Evolutionary conservation across 805 yeast species (phyloP).

Genomic region (Sugiyamaella chiloensis): DNA sequence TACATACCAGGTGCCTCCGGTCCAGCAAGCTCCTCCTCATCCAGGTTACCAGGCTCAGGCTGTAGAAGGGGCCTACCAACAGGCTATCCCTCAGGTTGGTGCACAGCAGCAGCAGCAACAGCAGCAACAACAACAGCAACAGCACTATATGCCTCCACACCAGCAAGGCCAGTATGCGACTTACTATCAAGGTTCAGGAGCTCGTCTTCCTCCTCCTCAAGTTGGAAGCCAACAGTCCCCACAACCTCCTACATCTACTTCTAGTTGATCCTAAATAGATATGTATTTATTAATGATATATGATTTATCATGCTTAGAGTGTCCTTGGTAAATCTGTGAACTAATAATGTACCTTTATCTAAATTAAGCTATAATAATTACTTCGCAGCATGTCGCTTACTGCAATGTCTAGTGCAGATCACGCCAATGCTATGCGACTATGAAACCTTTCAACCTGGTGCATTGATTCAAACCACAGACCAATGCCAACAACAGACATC

Average conservation of each 20-base stretch:
- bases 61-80: background rate
- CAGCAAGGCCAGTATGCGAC: constrained; percentile 3
- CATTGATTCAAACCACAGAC: constrained; percentile 5
- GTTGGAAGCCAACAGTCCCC: background rate
- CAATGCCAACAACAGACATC: too few species aligned
- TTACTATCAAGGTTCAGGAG: background rate
- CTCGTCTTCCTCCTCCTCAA: constrained; percentile 1
- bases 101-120: background rate
- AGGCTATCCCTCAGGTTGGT: background rate
- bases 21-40: background rate
- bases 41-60: background rate
- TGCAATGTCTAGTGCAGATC: constrained; percentile 1
- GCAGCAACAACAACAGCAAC: constrained; percentile 3
- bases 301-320: too few species aligned
- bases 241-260: constrained; percentile 1
- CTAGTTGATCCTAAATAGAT: constrained; percentile 2
- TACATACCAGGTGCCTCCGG: constrained; percentile 5
- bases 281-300: constrained; percentile 3
- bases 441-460: background rate
- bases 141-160: background rate
- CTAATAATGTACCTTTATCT: too few species aligned
- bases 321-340: too few species aligned
- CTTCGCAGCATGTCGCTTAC: background rate
- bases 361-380: too few species aligned
- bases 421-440: constrained; percentile 1